Conservation (phyloP, 805 yeast species). For the Starmerella vitae region DNA sequence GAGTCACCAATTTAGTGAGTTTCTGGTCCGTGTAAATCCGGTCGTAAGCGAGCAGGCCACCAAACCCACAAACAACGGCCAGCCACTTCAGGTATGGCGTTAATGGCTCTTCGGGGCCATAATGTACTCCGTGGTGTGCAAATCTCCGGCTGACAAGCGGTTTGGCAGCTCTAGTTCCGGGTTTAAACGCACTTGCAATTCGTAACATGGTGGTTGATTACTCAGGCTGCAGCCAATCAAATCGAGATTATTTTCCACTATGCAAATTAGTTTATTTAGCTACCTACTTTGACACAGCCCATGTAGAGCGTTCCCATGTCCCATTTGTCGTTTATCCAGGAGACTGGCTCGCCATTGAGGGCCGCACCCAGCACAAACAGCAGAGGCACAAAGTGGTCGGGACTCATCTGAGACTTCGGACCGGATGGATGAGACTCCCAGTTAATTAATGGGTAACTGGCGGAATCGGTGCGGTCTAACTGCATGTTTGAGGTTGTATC, state of each 20-base stretch:
- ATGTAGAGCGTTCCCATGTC: conserved; percentile 12
- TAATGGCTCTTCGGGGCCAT: conserved; percentile 22
- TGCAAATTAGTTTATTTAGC: background rate
- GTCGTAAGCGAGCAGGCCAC: conserved; percentile 21
- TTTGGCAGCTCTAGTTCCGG: too few species aligned
- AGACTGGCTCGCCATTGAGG: conserved; percentile 9
- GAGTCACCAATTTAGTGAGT: conserved; percentile 19
- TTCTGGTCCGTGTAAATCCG: conserved; percentile 20
- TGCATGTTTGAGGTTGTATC: conserved; percentile 1
- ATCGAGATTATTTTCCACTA: too few species aligned
- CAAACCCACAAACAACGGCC: conserved; percentile 15
- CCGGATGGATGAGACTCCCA: conserved; percentile 19
- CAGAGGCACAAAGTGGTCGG: conserved; percentile 43
- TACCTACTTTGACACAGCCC: conserved; percentile 8
- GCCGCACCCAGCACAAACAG: conserved; percentile 18
- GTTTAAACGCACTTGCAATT: background rate
- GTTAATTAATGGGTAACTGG: conserved; percentile 23
- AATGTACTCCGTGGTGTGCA: conserved; percentile 14
- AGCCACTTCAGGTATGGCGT: conserved; percentile 20
- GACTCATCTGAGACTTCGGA: conserved; percentile 47
- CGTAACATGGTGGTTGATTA: background rate
- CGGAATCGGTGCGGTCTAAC: conserved; percentile 14
- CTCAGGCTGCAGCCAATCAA: too few species aligned
- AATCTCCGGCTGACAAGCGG: background rate
- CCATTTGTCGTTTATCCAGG: conserved; percentile 7